Percentiles rank a stretch among this genome's conserved stretches.
phyloP scores from a whole-genome alignment of 2,329 filamentous ascomycete genomes.

The Aspergillus awamori region DNA sequence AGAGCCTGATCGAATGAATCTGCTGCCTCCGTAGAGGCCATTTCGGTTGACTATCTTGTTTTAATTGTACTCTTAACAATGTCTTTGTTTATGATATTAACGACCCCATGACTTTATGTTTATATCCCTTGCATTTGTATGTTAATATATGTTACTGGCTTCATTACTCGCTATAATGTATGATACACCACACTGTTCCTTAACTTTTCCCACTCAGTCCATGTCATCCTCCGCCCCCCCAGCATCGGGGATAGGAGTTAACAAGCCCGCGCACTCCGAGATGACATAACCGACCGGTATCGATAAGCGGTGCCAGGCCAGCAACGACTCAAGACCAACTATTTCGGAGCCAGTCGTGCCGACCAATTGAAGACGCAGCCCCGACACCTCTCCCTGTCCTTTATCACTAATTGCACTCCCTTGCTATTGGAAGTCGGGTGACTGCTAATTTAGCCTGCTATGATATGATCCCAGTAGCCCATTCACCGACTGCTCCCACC shows the following conservation, averaged over 20 bases:
- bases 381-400: not conserved
- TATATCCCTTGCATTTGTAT: not conserved
- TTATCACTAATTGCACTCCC: not conserved
- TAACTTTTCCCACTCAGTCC: too few relatives aligned
- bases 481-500: conserved; percentile 12
- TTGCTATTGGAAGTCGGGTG: conserved; percentile 5
- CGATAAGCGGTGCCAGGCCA: conserved; percentile 8
- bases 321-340: not conserved
- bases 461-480: conserved; percentile 15
- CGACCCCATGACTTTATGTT: not conserved
- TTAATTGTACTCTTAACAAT: not conserved
- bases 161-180: not conserved
- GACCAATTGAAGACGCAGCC: conserved; percentile 12
- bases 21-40: not conserved
- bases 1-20: not conserved
- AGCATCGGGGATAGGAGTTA: conserved; percentile 9
- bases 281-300: conserved; percentile 11
- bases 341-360: not conserved
- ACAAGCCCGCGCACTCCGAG: not conserved
- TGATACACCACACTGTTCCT: too few relatives aligned
- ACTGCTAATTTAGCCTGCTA: not conserved
- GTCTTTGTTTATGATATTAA: too few relatives aligned
- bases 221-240: not conserved
- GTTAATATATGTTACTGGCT: not conserved
- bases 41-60: not conserved